Conservation (phyloP, 345 rosid genomes). For the Trapa bicornis region DNA sequence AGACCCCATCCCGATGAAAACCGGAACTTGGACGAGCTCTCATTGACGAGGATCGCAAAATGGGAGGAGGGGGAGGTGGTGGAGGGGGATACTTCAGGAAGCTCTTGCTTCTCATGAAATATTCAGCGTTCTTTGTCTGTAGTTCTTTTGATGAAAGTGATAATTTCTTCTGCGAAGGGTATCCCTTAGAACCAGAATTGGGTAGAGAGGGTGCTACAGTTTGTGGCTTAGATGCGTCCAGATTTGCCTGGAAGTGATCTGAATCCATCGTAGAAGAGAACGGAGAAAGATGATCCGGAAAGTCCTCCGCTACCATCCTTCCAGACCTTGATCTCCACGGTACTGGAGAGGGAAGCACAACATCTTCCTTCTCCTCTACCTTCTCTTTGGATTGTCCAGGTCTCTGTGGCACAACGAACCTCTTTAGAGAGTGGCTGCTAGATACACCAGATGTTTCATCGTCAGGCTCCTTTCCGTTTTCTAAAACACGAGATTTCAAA, state of each 20-base stretch:
- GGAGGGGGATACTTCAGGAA: constrained; percentile 24
- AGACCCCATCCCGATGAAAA: constrained; percentile 12
- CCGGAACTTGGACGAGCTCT: constrained; percentile 11
- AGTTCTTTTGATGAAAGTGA: constrained; percentile 23
- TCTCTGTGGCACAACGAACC: constrained; percentile 9
- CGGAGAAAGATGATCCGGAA: constrained; percentile 6
- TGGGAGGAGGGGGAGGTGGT: constrained; percentile 43
- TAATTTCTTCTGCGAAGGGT: constrained; percentile 13
- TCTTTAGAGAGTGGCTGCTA: background rate
- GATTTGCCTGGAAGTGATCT: constrained; percentile 14
- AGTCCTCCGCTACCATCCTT: constrained; percentile 41
- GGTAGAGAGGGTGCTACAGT: constrained; percentile 15
- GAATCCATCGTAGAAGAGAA: constrained; percentile 19
- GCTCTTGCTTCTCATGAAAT: constrained; percentile 32
- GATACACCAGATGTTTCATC: constrained; percentile 11
- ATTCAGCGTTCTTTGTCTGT: constrained; percentile 35
- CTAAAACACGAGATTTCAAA: constrained; percentile 41
- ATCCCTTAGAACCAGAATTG: background rate
- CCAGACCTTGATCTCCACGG: constrained; percentile 92
- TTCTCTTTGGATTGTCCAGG: constrained; percentile 16
- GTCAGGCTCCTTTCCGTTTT: constrained; percentile 16
- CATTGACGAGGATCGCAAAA: constrained; percentile 22
- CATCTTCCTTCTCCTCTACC: constrained; percentile 19
- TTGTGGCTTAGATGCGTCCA: constrained; percentile 20
- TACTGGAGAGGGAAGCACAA: constrained; percentile 86